Evolutionary conservation across 179 eudicot species (phyloP), one percentile per base, ranked within the genome.

Genomic region (Amaranthus tricolor): DNA sequence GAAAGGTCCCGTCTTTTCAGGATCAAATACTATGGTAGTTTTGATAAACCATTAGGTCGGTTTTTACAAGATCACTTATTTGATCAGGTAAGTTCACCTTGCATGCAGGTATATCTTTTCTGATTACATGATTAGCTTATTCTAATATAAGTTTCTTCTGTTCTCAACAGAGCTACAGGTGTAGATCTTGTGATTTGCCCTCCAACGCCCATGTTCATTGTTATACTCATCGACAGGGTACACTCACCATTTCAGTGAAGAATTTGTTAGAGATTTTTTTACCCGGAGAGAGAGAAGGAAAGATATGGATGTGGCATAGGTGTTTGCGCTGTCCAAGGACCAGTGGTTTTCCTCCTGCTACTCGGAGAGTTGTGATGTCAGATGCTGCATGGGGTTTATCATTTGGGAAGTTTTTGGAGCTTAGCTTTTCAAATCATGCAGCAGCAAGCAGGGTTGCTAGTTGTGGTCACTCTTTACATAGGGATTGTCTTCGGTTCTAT

Each of bases 251-350:
- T 68, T 93, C 99, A 52, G 99, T 96, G 62, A 96, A 93, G 89
- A 93, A 93, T 83, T 82, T 93, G 67, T 84, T 86, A 19, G 98
- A 93, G 69, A 66, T 86, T 66, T 75, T 84, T 66, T 88, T 96
- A 79, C 92, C 96, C 53, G 99, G 99, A 74, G 96, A 91, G 78
- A 82, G 74, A 73, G 99, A 96, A 66, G 98, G 99, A 68, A 96
- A 91, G 87, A 91, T 96, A 81, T 96, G 99, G 99, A 96, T 96
- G 99, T 96, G 99, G 99, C 99, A 93, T 66, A 90, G 99, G 78
- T 96, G 99, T 88, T 76, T 96, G 78, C 87, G 86, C 79, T 96
- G 99, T 80, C 99, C 99, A 63, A 83, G 99, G 75, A 79, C 74
- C 48, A 86, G 81, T 61, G 94, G 99, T 64, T 88, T 87, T 74